Conservation (phyloP, 257 asterid genomes). For the Mentha longifolia region DNA sequence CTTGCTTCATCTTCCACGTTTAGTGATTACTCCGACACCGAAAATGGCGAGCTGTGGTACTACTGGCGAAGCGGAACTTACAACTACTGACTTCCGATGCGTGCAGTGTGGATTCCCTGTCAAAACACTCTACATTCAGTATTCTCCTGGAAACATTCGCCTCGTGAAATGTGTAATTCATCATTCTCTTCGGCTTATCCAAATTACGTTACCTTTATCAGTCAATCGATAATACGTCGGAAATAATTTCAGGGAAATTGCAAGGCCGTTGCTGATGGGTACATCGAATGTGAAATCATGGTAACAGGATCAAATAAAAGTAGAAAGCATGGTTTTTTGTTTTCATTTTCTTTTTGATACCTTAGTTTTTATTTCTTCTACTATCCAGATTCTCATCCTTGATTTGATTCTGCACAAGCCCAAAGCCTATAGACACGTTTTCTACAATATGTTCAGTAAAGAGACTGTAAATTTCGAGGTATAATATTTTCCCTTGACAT, state of each 20-base stretch:
- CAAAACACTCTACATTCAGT: conserved; percentile 72
- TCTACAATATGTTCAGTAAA: conserved; percentile 62
- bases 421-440: conserved; percentile 79
- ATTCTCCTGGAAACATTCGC: conserved; percentile 92
- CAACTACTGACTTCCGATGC: conserved; percentile 49
- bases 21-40: background rate
- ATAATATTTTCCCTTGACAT: conserved; percentile 1
- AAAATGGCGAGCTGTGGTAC: conserved; percentile 44
- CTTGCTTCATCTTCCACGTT: background rate
- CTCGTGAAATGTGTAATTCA: conserved; percentile 77
- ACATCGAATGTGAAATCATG: conserved; percentile 94
- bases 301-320: conserved; percentile 38
- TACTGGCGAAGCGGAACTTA: conserved; percentile 27
- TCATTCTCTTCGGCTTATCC: background rate
- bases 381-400: conserved; percentile 66
- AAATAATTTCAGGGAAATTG: conserved; percentile 57
- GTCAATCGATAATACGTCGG: background rate
- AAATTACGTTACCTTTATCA: background rate
- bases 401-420: conserved; percentile 94
- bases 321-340: background rate
- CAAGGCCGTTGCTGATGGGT: conserved; percentile 79
- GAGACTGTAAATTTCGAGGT: conserved; percentile 57
- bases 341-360: background rate
- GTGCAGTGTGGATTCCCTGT: conserved; percentile 70
- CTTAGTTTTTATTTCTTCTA: background rate